phyloP scores from a whole-genome alignment of 2,329 filamentous ascomycete genomes.

The Penicillium sp. region DNA sequence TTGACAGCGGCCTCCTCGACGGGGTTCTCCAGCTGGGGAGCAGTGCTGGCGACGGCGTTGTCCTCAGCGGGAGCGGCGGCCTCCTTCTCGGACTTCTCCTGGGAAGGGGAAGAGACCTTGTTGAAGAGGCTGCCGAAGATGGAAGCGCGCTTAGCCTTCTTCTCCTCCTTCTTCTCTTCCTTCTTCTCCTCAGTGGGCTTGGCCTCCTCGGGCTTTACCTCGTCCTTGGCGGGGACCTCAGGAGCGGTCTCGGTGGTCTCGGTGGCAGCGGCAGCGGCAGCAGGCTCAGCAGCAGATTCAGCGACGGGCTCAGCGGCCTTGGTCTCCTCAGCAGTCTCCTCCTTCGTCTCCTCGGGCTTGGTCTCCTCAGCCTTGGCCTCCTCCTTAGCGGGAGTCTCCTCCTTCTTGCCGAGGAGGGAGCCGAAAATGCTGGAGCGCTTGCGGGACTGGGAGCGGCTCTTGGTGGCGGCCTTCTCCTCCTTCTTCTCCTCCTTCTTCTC shows the following conservation, averaged over 20 bases:
- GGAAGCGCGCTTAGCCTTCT: constrained; percentile 77
- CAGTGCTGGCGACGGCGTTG: constrained; percentile 51
- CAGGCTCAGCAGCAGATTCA: constrained; percentile 23
- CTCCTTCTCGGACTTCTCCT: constrained; percentile 54
- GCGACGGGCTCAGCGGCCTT: constrained; percentile 33
- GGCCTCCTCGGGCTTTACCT: constrained; percentile 26
- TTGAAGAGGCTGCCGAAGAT: constrained; percentile 79
- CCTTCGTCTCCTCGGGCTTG: constrained; percentile 44
- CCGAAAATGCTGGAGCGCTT: constrained; percentile 65
- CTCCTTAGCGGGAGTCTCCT: constrained; percentile 52
- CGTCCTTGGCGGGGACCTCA: constrained; percentile 36
- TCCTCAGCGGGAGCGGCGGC: constrained; percentile 53
- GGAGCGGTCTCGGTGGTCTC: constrained; percentile 56
- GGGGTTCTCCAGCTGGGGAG: constrained; percentile 53
- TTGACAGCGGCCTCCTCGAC: constrained; percentile 43
- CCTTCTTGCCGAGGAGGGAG: constrained; percentile 64
- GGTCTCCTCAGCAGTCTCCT: constrained; percentile 49
- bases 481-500: constrained; percentile 34
- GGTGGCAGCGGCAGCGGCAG: constrained; percentile 47
- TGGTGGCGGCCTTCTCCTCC: constrained; percentile 57
- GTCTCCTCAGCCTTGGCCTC: constrained; percentile 48
- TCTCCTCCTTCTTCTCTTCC: constrained; percentile 46
- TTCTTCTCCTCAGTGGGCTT: constrained; percentile 36
- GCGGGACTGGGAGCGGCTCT: constrained; percentile 64
- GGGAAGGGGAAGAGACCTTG: constrained; percentile 61